Percentiles rank a stretch among this genome's conserved stretches.
Conservation (phyloP, 2,329 filamentous ascomycete genomes). For the Septoria linicola region DNA sequence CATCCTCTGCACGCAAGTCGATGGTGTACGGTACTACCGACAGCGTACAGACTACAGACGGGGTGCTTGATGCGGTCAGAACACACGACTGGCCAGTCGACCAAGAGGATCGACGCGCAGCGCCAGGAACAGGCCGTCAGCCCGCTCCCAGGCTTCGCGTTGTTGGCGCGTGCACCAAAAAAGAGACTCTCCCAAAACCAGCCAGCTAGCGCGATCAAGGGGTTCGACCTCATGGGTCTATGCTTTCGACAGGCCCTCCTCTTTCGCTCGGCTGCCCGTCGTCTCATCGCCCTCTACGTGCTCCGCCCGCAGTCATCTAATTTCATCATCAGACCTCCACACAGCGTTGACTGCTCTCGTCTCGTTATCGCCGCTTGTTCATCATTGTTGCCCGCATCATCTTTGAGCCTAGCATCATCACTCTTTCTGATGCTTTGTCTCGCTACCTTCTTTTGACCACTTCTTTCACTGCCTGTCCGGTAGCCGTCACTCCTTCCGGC, state of each 20-base stretch:
- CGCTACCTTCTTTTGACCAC: slow-evolving; percentile 28
- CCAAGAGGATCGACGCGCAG: slow-evolving; percentile 1
- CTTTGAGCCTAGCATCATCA: slow-evolving; percentile 29
- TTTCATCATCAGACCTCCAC: slow-evolving; percentile 16
- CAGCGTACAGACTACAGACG: not conserved
- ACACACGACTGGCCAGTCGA: not conserved
- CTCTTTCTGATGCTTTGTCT: slow-evolving; percentile 35
- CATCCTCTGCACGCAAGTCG: no score
- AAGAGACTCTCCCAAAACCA: not conserved
- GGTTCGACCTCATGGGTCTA: not conserved
- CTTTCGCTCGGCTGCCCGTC: not conserved
- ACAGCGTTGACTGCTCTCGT: slow-evolving; percentile 12
- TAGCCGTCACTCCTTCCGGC: slow-evolving; percentile 35
- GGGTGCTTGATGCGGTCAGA: not conserved
- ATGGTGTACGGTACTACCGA: no score
- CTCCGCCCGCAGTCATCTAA: slow-evolving; percentile 13
- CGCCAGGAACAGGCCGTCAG: not conserved
- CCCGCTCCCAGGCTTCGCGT: not conserved
- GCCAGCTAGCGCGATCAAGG: not conserved
- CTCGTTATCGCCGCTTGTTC: slow-evolving; percentile 14
- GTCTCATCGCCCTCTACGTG: not conserved
- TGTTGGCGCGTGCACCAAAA: not conserved
- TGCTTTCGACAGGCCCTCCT: not conserved
- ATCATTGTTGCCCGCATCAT: slow-evolving; percentile 5
- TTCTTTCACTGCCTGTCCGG: slow-evolving; percentile 28